A percentile compares a stretch with the other conserved stretches of the same genome.
phyloP scores from a whole-genome alignment of 179 eudicot species.

The Heliamphora pulchella region DNA sequence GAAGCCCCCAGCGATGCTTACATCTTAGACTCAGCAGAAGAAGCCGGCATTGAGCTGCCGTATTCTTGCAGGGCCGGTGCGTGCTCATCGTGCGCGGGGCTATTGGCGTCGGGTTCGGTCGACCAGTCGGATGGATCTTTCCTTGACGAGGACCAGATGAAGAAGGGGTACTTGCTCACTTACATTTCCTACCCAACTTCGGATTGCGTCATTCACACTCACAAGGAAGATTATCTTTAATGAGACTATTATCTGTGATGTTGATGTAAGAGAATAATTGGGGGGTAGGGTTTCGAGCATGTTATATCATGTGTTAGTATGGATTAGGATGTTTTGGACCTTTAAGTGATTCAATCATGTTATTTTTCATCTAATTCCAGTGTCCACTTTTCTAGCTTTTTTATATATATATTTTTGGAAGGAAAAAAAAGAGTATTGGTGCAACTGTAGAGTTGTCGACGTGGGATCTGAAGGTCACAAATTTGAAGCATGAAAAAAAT shows the following conservation, averaged over 20 bases:
- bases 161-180: slow-evolving; percentile 61
- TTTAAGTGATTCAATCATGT: neutral
- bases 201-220: slow-evolving; percentile 63
- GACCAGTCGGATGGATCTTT: slow-evolving; percentile 86
- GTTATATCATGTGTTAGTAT: neutral
- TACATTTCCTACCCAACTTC: slow-evolving; percentile 56
- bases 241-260: slow-evolving; percentile 9
- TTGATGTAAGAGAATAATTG: neutral
- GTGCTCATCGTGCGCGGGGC: slow-evolving; percentile 83
- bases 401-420: too few species aligned
- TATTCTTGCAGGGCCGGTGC: slow-evolving; percentile 88
- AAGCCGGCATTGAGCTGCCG: slow-evolving; percentile 58
- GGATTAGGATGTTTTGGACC: neutral
- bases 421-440: too few species aligned
- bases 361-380: too few species aligned
- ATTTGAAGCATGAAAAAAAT: too few species aligned
- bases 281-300: neutral
- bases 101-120: slow-evolving; percentile 42
- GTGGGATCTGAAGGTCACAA: too few species aligned
- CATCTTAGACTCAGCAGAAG: slow-evolving; percentile 67
- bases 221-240: slow-evolving; percentile 60
- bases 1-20: slow-evolving; percentile 61
- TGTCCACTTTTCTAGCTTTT: too few species aligned
- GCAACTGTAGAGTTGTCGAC: too few species aligned
- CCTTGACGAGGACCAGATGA: slow-evolving; percentile 59